Percentiles rank a stretch among this genome's conserved stretches.
These are phyloP conservation scores for Aegilops umbellulata DNA, from an alignment of 176 grass and related monocot species.

Conservation along the genomic window DNA sequence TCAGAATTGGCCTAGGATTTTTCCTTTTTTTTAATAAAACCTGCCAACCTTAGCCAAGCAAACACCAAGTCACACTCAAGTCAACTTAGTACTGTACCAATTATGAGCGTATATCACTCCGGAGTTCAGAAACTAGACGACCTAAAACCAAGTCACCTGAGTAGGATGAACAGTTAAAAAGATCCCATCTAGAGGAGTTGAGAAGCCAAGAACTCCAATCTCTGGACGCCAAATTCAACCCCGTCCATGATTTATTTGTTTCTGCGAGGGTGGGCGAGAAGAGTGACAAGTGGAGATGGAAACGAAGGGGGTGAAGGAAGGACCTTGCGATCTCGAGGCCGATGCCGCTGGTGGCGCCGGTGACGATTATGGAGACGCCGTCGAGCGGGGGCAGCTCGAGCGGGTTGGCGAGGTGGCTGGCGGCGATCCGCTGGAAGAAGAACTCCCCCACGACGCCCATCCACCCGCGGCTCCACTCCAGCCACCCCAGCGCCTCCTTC, in stretches of 20 bases:
- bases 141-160: neutral
- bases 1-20: neutral
- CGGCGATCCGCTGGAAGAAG: slow-evolving; percentile 95
- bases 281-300: no score
- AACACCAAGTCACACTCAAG: neutral
- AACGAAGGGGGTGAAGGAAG: no score
- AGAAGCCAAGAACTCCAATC: neutral
- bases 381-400: slow-evolving; percentile 72
- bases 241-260: no score
- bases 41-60: neutral
- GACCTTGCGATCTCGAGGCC: slow-evolving; percentile 95
- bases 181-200: neutral
- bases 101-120: no score
- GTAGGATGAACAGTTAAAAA: neutral
- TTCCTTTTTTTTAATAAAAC: neutral
- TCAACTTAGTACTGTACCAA: neutral
- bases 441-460: slow-evolving; percentile 69
- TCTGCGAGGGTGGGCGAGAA: no score
- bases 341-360: slow-evolving; percentile 91
- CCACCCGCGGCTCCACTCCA: slow-evolving; percentile 88
- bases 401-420: slow-evolving; percentile 89
- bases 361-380: slow-evolving; percentile 69
- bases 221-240: neutral
- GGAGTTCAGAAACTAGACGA: neutral
- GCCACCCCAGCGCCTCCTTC: slow-evolving; percentile 83